Base-by-base conservation (phyloP, 768 basidiomycete species). In the Xanthoconium purpureum region DNA sequence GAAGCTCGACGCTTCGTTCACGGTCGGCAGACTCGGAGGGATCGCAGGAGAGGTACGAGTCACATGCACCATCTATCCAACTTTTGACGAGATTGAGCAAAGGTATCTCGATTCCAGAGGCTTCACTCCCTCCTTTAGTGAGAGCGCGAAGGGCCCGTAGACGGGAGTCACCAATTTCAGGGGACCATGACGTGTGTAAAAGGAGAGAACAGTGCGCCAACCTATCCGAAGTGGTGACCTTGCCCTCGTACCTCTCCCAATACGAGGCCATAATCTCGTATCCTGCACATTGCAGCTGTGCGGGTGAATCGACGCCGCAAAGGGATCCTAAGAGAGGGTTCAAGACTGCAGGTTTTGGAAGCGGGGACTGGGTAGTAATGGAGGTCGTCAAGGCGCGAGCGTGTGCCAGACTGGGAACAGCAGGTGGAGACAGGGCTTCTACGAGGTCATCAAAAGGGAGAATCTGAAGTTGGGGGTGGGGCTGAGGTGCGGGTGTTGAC, bases 261-360 rank as follows among this genome's bases (percentile, higher is more conserved):
- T 85, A 91, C 3, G 85, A 79, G 14, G 85, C 76, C 50, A 91
- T 75, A 57, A 90, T 82, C 55, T 91, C 89, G 61, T 78, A 89
- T 1, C 89, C 90, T 0, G 84, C 79, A 9, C 80, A 80, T 63
- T 89, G 88, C 5, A 91, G 58, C 0, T 82, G 72, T 0, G 76
- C 58, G 2, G 88, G 87, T 0, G 80, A 77, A 17, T 81, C 77
- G 7, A 71, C 51, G 38, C 75, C 69, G 66, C 89, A 91, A 12
- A 91, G 75, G 1, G 80, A 76, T 8, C 77, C 76, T 3, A 90
- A 74, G 51, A 91, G 77, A 14, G 86, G 84, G 52, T 78, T 80
- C 14, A 91, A 71, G n/a, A 67, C 57, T 28, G 80, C 73, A 28
- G 77, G 71, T 37, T 74, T 78, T 28, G 88, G 87, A 33, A 83